phyloP scores from a whole-genome alignment of 2,329 filamentous ascomycete species.

The Diaporthe sp. region DNA sequence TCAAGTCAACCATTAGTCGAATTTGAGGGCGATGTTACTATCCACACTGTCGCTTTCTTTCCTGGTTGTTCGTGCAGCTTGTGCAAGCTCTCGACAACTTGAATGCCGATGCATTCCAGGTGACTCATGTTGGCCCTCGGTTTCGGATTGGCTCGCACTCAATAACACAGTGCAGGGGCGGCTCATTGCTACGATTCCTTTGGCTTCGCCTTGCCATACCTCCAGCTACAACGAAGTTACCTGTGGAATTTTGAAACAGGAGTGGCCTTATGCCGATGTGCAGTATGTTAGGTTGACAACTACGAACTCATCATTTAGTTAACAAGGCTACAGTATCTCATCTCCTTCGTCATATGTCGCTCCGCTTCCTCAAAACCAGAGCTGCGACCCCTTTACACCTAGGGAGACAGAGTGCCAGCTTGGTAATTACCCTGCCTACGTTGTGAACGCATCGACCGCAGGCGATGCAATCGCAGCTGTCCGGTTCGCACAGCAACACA shows the following conservation, averaged over 20 bases:
- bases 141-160: constrained; percentile 53
- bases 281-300: background rate
- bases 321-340: background rate
- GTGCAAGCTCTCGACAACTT: constrained; percentile 7
- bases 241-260: background rate
- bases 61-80: constrained; percentile 3
- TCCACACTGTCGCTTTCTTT: background rate
- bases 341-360: constrained; percentile 7
- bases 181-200: constrained; percentile 46
- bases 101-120: constrained; percentile 52
- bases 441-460: constrained; percentile 12
- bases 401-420: constrained; percentile 10
- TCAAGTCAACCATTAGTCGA: background rate
- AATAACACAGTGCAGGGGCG: constrained; percentile 59
- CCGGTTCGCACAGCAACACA: background rate
- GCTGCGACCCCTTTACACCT: background rate
- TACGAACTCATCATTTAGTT: background rate
- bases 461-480: background rate
- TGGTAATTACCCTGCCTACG: constrained; percentile 16
- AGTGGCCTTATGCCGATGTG: constrained; percentile 8
- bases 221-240: background rate
- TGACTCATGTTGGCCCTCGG: constrained; percentile 61
- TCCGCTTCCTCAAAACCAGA: constrained; percentile 13
- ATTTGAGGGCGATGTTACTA: background rate
- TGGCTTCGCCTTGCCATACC: constrained; percentile 7